Conservation (phyloP, 2,329 filamentous ascomycete genomes). For the Chaetomiaceae sp. region DNA sequence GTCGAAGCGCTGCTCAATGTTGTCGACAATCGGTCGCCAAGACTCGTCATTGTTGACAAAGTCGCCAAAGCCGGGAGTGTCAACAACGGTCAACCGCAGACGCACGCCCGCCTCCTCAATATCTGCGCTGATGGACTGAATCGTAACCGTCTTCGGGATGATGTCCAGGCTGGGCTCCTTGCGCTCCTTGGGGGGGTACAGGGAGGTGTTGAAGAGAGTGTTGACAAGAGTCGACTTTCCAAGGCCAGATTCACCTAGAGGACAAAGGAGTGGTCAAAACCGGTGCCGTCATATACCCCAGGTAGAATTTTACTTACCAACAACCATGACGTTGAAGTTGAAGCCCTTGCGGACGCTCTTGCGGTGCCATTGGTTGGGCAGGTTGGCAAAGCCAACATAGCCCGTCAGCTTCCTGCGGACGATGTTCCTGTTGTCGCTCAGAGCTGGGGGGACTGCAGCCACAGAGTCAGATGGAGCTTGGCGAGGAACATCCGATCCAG, state of each 20-base stretch:
- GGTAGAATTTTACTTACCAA: slow-evolving; percentile 63
- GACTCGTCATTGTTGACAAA: slow-evolving; percentile 99
- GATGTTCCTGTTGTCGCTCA: slow-evolving; percentile 82
- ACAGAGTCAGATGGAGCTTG: slow-evolving; percentile 38
- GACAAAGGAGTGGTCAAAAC: slow-evolving; percentile 6
- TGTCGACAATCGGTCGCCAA: slow-evolving; percentile 98
- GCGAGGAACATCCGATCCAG: slow-evolving; percentile 30
- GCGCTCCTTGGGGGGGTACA: slow-evolving; percentile 98
- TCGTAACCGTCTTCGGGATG: slow-evolving; percentile 95
- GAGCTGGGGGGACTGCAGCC: slow-evolving; percentile 40
- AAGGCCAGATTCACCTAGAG: slow-evolving; percentile 89
- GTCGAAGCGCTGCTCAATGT: slow-evolving; percentile 98
- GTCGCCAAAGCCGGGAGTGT: slow-evolving; percentile 96
- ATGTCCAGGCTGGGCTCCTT: slow-evolving; percentile 97
- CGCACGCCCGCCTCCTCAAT: slow-evolving; percentile 99
- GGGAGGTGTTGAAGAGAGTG: slow-evolving; percentile 98
- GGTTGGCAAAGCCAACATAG: slow-evolving; percentile 97
- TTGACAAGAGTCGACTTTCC: slow-evolving; percentile 99
- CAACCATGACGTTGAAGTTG: slow-evolving; percentile 99
- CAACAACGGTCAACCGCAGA: slow-evolving; percentile 91
- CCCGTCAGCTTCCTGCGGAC: slow-evolving; percentile 97
- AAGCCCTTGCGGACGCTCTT: slow-evolving; percentile 99
- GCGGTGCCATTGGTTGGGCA: slow-evolving; percentile 99
- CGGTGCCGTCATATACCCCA: slow-evolving; percentile 2
- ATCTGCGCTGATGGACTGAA: slow-evolving; percentile 90